A percentile compares a stretch with the other conserved stretches of the same genome.
Conservation (phyloP, 139 green algal species). For the Chlamydomonas sphaeroides region DNA sequence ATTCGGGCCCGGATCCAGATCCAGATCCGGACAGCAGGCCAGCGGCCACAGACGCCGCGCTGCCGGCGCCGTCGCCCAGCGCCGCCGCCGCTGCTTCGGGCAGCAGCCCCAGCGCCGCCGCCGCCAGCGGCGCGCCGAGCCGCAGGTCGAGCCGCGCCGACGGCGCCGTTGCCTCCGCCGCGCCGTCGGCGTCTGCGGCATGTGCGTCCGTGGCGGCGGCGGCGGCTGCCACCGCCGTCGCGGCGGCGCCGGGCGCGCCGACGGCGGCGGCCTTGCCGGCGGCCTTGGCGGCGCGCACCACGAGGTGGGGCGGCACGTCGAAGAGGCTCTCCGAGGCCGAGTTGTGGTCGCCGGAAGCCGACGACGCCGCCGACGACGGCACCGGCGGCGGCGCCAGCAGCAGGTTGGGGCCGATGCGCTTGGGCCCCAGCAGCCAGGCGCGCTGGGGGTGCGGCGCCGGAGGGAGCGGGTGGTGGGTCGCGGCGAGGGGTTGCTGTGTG, state of each 20-base stretch:
- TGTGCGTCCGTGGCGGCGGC: background rate
- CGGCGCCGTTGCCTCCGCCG: no score
- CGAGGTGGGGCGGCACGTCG: constrained; percentile 40
- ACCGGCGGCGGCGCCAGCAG: constrained; percentile 66
- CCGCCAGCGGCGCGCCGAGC: constrained; percentile 2
- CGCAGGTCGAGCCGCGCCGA: constrained; percentile 1
- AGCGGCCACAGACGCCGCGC: background rate
- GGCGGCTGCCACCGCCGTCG: background rate
- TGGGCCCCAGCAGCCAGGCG: constrained; percentile 89
- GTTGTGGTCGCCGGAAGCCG: background rate
- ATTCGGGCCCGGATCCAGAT: no score
- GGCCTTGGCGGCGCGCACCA: constrained; percentile 53
- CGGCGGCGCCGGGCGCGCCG: background rate
- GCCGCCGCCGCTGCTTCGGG: background rate
- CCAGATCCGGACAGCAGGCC: no score
- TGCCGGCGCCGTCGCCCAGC: background rate
- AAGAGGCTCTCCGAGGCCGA: constrained; percentile 56
- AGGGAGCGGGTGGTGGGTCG: no score
- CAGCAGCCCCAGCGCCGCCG: constrained; percentile 34
- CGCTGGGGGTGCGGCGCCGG: no score
- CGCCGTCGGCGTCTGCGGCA: no score
- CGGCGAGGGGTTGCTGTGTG: no score
- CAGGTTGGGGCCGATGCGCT: constrained; percentile 83
- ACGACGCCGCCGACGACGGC: background rate
- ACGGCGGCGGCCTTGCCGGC: background rate